A percentile compares a stretch with the other conserved stretches of the same genome.
These are phyloP conservation scores for Penicillium maclennaniae DNA, from an alignment of 495 filamentous ascomycete species.

Conservation along the genomic window DNA sequence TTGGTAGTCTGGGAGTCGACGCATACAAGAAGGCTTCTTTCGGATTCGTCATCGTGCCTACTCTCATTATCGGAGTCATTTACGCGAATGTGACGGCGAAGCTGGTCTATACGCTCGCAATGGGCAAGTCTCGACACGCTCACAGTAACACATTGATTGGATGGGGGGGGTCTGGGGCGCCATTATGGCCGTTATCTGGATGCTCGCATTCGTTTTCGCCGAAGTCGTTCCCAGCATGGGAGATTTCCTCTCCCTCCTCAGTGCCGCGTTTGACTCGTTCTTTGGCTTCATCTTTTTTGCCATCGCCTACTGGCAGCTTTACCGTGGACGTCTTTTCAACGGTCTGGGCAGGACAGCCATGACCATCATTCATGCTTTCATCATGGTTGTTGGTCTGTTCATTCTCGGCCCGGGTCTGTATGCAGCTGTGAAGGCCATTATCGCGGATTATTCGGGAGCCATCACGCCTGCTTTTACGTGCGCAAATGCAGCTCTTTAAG, in stretches of 20 bases:
- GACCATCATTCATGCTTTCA: conserved; percentile 40
- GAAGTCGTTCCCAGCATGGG: conserved; percentile 50
- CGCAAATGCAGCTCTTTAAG: conserved; percentile 41
- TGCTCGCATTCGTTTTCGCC: conserved; percentile 45
- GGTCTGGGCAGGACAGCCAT: conserved; percentile 28
- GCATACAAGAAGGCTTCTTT: conserved; percentile 49
- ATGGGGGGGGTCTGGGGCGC: conserved; percentile 47
- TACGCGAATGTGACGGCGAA: conserved; percentile 53
- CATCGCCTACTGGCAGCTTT: conserved; percentile 48
- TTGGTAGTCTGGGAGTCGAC: conserved; percentile 43
- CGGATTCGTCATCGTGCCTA: conserved; percentile 43
- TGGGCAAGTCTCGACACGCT: conserved; percentile 43
- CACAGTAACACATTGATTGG: conserved; percentile 48
- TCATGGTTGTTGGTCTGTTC: conserved; percentile 43
- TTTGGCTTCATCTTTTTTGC: conserved; percentile 46
- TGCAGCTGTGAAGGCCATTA: conserved; percentile 51
- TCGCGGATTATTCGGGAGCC: conserved; percentile 39
- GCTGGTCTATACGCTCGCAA: conserved; percentile 46
- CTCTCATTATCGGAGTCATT: conserved; percentile 47
- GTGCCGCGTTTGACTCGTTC: conserved; percentile 40
- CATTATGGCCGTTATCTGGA: conserved; percentile 43
- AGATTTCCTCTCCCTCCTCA: conserved; percentile 49
- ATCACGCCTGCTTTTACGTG: conserved; percentile 44
- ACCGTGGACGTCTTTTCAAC: conserved; percentile 31
- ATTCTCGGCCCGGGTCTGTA: conserved; percentile 50